Base-by-base conservation (phyloP, 192 early-diverging fungal genomes). In the Piromyces finnis region DNA sequence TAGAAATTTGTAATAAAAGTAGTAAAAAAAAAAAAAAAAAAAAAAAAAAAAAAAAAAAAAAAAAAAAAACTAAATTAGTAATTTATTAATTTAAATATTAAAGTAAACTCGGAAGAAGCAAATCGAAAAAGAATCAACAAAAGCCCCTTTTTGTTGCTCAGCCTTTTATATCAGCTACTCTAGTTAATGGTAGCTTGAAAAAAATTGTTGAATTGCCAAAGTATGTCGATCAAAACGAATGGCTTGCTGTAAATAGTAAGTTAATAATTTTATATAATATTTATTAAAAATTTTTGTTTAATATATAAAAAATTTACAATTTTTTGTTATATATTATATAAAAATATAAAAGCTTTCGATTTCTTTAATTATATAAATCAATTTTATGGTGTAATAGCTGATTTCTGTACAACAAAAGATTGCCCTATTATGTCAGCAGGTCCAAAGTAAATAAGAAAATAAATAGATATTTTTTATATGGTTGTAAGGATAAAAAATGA, bases 171-270 rank as follows among this genome's bases (percentile, higher is more conserved):
- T 87, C 87, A 78, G 90, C 94, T 37, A 92, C 93, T 35, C 90
- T 98, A 17, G 95, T 98, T 29, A 94, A 94, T 82, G 95, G 97
- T 29, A 94, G 92, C 85, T 94, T 98, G 83, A 91, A 94, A 84
- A 94, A 93, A 81, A 92, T 99, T 59, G 92, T 94, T 9, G 92
- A 93, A 78, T 87, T 95, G 79, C 97, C 97, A 32, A 92, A 93
- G 84, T 95, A 95, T 85, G 92, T 97, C 1, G 96, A 99, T 82
- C 81, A 86, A 29, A 95, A 96, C 84, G 97, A 99, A 86, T 99
- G 97, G 97, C 90, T 93, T 28, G 94, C 94, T 12, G 89, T 91
- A 81, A 95, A 94, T 81, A 87, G 90, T 92, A 89, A 82, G 81
- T 14, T 37, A 37, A 6, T 12, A 14, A n/a, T n/a, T 35, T 12